A percentile compares a stretch with the other conserved stretches of the same genome.
These are phyloP conservation scores for Gastroboletus turbinatus DNA, from an alignment of 1,284 basidiomycete genomes.

Conservation along the genomic window DNA sequence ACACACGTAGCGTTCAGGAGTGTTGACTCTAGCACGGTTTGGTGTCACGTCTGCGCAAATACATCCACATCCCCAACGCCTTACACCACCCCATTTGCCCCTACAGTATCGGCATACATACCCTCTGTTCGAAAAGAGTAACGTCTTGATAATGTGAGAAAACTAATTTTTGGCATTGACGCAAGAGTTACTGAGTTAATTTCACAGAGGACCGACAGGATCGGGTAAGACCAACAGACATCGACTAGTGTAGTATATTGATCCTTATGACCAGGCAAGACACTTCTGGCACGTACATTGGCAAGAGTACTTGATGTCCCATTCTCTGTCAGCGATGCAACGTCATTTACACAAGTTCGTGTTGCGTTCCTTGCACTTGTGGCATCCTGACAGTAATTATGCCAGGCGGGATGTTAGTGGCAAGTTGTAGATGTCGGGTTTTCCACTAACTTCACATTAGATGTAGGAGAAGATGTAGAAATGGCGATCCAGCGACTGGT, in stretches of 20 bases:
- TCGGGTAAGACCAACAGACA: constrained; percentile 50
- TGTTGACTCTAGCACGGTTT: constrained; percentile 30
- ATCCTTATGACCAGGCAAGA: constrained; percentile 63
- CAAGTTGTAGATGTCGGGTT: constrained; percentile 1
- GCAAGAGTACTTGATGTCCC: constrained; percentile 88
- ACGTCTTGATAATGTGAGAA: constrained; percentile 77
- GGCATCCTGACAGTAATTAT: constrained; percentile 8
- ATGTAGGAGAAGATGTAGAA: constrained; percentile 94
- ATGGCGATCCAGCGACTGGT: constrained; percentile 84
- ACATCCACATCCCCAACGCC: constrained; percentile 50
- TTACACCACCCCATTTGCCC: constrained; percentile 38
- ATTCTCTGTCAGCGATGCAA: constrained; percentile 87
- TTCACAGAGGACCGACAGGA: constrained; percentile 74
- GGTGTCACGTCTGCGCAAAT: constrained; percentile 54
- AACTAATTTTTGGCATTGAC: neutral
- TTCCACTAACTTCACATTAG: constrained; percentile 42
- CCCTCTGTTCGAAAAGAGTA: constrained; percentile 89
- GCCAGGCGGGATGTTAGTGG: constrained; percentile 74
- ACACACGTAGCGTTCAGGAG: neutral
- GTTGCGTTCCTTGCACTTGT: constrained; percentile 8
- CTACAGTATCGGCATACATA: constrained; percentile 44
- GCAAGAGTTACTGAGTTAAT: constrained; percentile 10
- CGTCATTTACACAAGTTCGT: constrained; percentile 74
- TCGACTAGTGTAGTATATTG: neutral
- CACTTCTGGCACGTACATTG: constrained; percentile 80